phyloP scores from a whole-genome alignment of 805 yeast genomes.

The Lipomyces oligophaga region DNA sequence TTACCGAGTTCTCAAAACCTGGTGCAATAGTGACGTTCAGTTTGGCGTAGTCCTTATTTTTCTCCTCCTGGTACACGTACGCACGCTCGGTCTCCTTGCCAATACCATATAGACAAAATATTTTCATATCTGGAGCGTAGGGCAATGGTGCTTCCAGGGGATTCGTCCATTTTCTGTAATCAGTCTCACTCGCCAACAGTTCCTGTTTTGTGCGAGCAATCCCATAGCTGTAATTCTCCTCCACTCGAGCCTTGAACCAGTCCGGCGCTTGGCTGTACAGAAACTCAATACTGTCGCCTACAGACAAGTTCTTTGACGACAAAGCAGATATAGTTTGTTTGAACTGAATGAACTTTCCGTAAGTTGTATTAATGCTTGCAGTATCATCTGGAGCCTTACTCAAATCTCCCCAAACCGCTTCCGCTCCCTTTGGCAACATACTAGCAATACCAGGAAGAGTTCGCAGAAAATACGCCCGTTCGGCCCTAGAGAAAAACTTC shows the following conservation, averaged over 20 bases:
- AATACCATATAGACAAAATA: constrained; percentile 91
- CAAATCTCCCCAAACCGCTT: constrained; percentile 77
- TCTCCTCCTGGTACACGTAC: constrained; percentile 74
- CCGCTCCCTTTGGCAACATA: constrained; percentile 96
- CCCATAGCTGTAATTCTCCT: constrained; percentile 75
- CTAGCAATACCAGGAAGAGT: constrained; percentile 93
- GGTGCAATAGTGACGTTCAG: constrained; percentile 71
- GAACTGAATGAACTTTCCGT: constrained; percentile 73
- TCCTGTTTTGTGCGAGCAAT: constrained; percentile 58
- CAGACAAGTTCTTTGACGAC: constrained; percentile 54
- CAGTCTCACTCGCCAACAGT: constrained; percentile 59
- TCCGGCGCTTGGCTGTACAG: constrained; percentile 62
- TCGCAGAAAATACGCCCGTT: constrained; percentile 78
- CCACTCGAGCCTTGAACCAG: constrained; percentile 67
- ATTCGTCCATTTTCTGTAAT: constrained; percentile 83
- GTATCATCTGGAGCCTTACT: constrained; percentile 58
- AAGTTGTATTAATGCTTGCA: constrained; percentile 41
- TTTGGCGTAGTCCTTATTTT: constrained; percentile 47
- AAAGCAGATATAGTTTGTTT: constrained; percentile 44
- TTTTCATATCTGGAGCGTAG: constrained; percentile 85
- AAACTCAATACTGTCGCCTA: constrained; percentile 63
- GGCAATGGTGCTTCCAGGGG: constrained; percentile 92
- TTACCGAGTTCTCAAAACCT: constrained; percentile 54
- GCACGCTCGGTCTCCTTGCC: constrained; percentile 96
- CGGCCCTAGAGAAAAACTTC: constrained; percentile 84